Evolutionary conservation across 192 early-diverging fungal genomes (phyloP).

Genomic region (Coemansia sp.): DNA sequence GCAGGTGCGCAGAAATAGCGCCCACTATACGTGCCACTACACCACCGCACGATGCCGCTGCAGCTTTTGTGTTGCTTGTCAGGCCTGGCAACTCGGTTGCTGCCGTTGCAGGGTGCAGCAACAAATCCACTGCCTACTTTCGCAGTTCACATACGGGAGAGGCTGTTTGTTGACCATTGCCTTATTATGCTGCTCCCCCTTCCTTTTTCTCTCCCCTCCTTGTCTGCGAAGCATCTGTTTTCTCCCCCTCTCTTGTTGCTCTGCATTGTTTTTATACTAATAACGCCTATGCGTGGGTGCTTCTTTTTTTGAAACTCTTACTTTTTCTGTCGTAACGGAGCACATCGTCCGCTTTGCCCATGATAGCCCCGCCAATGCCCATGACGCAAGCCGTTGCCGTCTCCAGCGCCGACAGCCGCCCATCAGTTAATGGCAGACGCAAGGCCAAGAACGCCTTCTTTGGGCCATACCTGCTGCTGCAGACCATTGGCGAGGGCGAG

Average conservation of each 20-base stretch:
- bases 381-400: constrained; percentile 56
- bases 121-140: not conserved
- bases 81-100: not conserved
- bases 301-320: constrained; percentile 4
- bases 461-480: constrained; percentile 90
- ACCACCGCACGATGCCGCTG: constrained; percentile 10
- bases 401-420: constrained; percentile 38
- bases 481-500: constrained; percentile 97
- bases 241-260: constrained; percentile 6
- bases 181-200: constrained; percentile 10
- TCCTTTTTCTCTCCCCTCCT: constrained; percentile 2
- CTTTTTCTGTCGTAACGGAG: not conserved
- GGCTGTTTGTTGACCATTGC: constrained; percentile 21
- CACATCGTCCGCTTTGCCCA: constrained; percentile 8
- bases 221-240: constrained; percentile 7
- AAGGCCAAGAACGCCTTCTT: constrained; percentile 64
- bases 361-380: constrained; percentile 50
- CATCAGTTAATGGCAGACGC: constrained; percentile 41
- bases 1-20: constrained; percentile 2
- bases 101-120: constrained; percentile 16
- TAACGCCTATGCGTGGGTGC: constrained; percentile 7
- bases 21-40: constrained; percentile 18
- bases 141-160: not conserved
- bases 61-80: not conserved
- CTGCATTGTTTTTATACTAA: constrained; percentile 12